Evolutionary conservation across 2,329 filamentous ascomycete genomes (phyloP).

Genomic region (Onygenales sp.): DNA sequence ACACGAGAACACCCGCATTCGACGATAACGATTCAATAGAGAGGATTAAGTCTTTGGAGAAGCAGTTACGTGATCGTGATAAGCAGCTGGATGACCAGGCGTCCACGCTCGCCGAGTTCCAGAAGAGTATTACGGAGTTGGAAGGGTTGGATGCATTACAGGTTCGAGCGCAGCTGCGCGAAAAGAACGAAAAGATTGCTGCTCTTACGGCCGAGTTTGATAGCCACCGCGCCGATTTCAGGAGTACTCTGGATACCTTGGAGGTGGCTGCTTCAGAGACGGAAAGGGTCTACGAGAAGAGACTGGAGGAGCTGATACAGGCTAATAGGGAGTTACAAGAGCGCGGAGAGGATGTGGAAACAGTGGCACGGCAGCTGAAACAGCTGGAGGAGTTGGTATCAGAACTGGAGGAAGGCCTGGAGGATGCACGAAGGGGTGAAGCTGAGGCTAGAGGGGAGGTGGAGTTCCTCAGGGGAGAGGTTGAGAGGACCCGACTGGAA

Average conservation of each 20-base stretch:
- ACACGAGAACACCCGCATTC: constrained; percentile 16
- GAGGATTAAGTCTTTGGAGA: constrained; percentile 63
- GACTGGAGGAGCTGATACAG: constrained; percentile 53
- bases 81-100: constrained; percentile 83
- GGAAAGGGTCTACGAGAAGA: constrained; percentile 75
- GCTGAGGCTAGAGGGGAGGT: constrained; percentile 93
- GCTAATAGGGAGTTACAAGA: constrained; percentile 78
- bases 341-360: constrained; percentile 79
- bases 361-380: constrained; percentile 82
- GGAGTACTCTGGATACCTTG: constrained; percentile 91
- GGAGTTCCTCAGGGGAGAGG: constrained; percentile 88
- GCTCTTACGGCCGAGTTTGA: constrained; percentile 93
- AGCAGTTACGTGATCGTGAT: constrained; percentile 73
- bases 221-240: constrained; percentile 85
- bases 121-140: constrained; percentile 73
- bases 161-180: constrained; percentile 70
- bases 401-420: constrained; percentile 90
- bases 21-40: constrained; percentile 40
- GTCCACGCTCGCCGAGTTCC: constrained; percentile 76
- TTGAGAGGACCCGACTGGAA: constrained; percentile 82
- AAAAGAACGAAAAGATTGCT: constrained; percentile 95
- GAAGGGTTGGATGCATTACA: constrained; percentile 68
- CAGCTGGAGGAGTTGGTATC: constrained; percentile 93
- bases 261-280: constrained; percentile 95
- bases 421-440: constrained; percentile 88